Evolutionary conservation across 2,329 filamentous ascomycete genomes (phyloP), one percentile per base, ranked within the genome.

Genomic region (Colletotrichum sp.): DNA sequence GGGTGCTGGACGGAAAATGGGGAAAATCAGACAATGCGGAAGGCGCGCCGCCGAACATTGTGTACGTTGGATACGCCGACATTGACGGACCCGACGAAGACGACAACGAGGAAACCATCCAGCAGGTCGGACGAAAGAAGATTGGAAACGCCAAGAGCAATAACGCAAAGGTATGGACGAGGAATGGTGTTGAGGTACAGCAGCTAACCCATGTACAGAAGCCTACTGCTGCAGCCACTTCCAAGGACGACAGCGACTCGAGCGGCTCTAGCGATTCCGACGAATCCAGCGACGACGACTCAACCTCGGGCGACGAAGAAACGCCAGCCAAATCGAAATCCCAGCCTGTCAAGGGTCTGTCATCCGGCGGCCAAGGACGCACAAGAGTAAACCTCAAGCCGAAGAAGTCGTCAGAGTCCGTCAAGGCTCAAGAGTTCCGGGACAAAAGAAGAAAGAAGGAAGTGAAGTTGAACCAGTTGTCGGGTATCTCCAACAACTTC

Each of bases 371-470:
- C 27, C 75, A 65, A 30, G 68, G 63, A n/a, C 75, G 69, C 27
- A 74, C 57, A 25, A 73, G 63, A 48, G 75, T 64, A 34, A 73
- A 72, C 25, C 74, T 69, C 25, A 67, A 73, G 32, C 68, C 84
- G 8, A 86, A 88, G 34, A 72, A 70, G 27, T 64, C 72, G 65
- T 85, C 85, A 30, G 88, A 89, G 74, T 86, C 86, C 67, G 84
- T 84, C 28, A 88, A 88, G 77, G 84, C 86, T 15, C 84, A 85
- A 77, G 87, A 91, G 78, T 83, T 93, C 22, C 89, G 91, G 9
- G 90, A 91, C 57, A 89, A 90, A 81, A 87, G 92, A 60, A 89
- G 91, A 79, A 92, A 92, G 82, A 93, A 93, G 82, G 91, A 93
- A 71, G 88, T 94, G 68, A 93, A 93, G 76, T 84, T 95, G 72